Evolutionary conservation across 163 green algal species (phyloP), one percentile per base, ranked within the genome.

Genomic region (Prototheca cutis): DNA sequence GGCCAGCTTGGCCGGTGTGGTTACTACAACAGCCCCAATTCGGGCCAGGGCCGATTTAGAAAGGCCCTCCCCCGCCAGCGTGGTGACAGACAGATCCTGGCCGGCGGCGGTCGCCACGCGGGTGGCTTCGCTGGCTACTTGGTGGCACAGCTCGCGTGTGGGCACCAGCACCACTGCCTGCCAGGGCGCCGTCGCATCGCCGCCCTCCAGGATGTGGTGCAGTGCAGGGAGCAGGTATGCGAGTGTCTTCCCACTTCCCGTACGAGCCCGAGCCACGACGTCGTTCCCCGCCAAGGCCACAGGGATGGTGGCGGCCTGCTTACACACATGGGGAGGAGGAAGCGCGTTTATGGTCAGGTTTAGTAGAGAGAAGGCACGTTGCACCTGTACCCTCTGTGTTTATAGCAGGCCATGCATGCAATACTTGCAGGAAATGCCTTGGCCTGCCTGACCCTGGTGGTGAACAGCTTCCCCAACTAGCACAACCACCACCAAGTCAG

Each of bases 241-340:
- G 17, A 96, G 62, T 21, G 91, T 98, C 61, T 98, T 98, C n/a
- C 91, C 91, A 29, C 75, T 93, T 48, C 91, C 91, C 2, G 91
- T 98, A 15, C 78, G 72, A 5, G 91, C 91, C 10, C 79, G 59
- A 0, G 85, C 91, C 21, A 98, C 71, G 1, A 98, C 67, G 63
- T 98, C 91, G 25, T 88, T 88, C 32, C 90, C 90, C 56, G 89
- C 81, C 28, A 97, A 62, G 1, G 85, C 83, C 29, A 70, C 61
- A 7, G 86, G 84, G 30, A 97, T 88, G 55, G 59, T 74, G 29
- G 61, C 53, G 18, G 62, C 61, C 60, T 79, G 73, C n/a, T n/a
- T n/a, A n/a, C n/a, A n/a, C n/a, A n/a, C n/a, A n/a, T n/a, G n/a
- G n/a, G n/a, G n/a, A n/a, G n/a, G n/a, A n/a, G n/a, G n/a, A n/a